A percentile compares a stretch with the other conserved stretches of the same genome.
These are phyloP conservation scores for Nitzschia sp. DNA, from an alignment of 108 stramenopile genomes.

Conservation along the genomic window DNA sequence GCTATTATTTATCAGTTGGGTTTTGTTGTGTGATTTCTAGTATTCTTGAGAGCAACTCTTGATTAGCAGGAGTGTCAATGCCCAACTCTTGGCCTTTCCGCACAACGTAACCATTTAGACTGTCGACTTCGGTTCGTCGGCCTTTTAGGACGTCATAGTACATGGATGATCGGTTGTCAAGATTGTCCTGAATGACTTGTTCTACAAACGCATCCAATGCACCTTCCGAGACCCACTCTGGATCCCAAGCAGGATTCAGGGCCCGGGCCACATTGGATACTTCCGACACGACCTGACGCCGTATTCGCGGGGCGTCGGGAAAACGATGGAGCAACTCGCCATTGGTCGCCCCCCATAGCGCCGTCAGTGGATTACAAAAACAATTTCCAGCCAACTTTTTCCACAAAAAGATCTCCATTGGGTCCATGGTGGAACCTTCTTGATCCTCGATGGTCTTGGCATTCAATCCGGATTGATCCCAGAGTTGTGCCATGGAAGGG, in stretches of 20 bases:
- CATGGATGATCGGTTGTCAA: conserved; percentile 71
- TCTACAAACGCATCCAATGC: conserved; percentile 45
- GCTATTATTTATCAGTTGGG: not conserved
- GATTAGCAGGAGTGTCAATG: conserved; percentile 49
- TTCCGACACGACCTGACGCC: conserved; percentile 23
- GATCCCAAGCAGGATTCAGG: not conserved
- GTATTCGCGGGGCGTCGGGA: not conserved
- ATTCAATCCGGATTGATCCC: conserved; percentile 42
- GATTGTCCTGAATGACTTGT: conserved; percentile 59
- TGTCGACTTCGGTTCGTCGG: conserved; percentile 62
- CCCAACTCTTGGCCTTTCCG: conserved; percentile 43
- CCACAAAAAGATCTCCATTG: conserved; percentile 64
- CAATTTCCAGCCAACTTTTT: conserved; percentile 77
- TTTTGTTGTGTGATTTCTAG: conserved; percentile 19
- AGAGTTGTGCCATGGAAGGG: conserved; percentile 26
- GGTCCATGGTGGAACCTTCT: not conserved
- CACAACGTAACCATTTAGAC: conserved; percentile 72
- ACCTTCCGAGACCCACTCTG: not conserved
- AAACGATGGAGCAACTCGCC: conserved; percentile 20
- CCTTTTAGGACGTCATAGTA: conserved; percentile 50
- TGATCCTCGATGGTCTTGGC: conserved; percentile 3
- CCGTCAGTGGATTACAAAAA: conserved; percentile 68
- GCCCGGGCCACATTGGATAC: conserved; percentile 13
- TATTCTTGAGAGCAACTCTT: conserved; percentile 38
- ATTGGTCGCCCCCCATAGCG: conserved; percentile 36